phyloP scores from a whole-genome alignment of 192 early-diverging fungal species.

The Fimicolochytrium jonesii region DNA sequence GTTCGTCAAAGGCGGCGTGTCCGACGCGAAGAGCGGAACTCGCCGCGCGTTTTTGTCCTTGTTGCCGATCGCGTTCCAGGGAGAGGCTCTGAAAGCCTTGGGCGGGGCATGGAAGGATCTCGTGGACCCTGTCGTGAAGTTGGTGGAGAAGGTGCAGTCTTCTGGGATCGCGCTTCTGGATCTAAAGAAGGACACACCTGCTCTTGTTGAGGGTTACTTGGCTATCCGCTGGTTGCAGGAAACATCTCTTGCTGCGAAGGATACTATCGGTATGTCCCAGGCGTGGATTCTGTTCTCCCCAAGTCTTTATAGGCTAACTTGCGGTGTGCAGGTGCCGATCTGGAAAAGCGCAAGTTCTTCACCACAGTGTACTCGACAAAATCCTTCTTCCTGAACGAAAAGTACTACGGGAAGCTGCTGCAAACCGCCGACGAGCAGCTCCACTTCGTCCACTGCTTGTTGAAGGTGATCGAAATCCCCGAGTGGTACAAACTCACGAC shows the following conservation, averaged over 20 bases:
- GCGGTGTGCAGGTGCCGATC: conserved; percentile 29
- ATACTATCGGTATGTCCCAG: too few species aligned
- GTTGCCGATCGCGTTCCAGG: conserved; percentile 55
- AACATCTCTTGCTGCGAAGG: conserved; percentile 3
- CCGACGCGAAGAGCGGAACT: conserved; percentile 53
- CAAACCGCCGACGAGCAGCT: conserved; percentile 62
- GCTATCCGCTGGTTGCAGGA: conserved; percentile 30
- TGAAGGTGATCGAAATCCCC: conserved; percentile 32
- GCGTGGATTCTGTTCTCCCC: too few species aligned
- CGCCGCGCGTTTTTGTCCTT: conserved; percentile 66
- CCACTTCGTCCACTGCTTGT: conserved; percentile 54
- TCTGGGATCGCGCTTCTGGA: conserved; percentile 42
- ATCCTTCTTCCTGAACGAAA: conserved; percentile 79
- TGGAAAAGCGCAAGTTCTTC: conserved; percentile 42
- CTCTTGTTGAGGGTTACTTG: conserved; percentile 38
- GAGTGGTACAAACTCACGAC: conserved; percentile 29
- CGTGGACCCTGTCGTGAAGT: conserved; percentile 49
- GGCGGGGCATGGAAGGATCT: conserved; percentile 23
- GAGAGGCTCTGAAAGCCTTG: conserved; percentile 21
- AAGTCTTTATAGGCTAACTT: too few species aligned
- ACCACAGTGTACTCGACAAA: conserved; percentile 30
- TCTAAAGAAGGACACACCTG: conserved; percentile 46
- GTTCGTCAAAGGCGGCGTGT: conserved; percentile 50
- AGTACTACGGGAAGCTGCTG: conserved; percentile 70
- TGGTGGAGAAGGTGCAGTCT: conserved; percentile 40